Base-by-base conservation (phyloP, 2,329 filamentous ascomycete genomes). In the Beauveria australis region DNA sequence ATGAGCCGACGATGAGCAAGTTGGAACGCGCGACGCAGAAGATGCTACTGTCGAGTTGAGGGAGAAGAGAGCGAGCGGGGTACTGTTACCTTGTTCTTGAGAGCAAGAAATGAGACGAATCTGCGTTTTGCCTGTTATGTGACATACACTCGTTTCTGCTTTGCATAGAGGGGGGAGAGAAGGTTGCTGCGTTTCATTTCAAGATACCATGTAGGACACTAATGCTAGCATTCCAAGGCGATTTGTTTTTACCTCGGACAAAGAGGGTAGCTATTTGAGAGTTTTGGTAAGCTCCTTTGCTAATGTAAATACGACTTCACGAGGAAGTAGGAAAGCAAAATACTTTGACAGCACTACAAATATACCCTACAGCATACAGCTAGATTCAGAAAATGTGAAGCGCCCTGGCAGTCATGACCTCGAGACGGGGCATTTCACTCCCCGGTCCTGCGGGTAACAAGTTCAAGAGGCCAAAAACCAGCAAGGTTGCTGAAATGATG, bases 1-100 rank as follows among this genome's bases (percentile, higher is more conserved):
- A 83, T 64, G 74, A 71, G 3, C 75, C 71, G 63, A 72, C 78
- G 1, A 72, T 72, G 67, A 74, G 67, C 3, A 83, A 78, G 71
- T 69, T 86, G 61, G 75, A 78, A 48, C 77, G 73, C 68, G 81
- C 79, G 28, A 24, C 58, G 28, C 58, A 60, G 28, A 37, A 18
- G 58, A 60, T 53, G 41, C 28, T 47, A 1, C 22, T 51, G 16
- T 30, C 41, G 30, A 41, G 58, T 28, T 56, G 41, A 52, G 22
- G 10, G n/a, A 12, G 18, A 46, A 47, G 6, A 4, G 30, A 53
- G 37, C 10, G 43, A 46, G 43, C 10, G n/a, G 18, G 43, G 43
- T 24, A 30, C 18, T 43, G n/a, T 18, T n/a, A n/a, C 41, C 41
- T 8, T 43, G 1, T 43, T 43, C n/a, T 37, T 37, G 12, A 37